A percentile compares a stretch with the other conserved stretches of the same genome.
Conservation (phyloP, 495 filamentous ascomycete genomes). For the Penicillium daleae region DNA sequence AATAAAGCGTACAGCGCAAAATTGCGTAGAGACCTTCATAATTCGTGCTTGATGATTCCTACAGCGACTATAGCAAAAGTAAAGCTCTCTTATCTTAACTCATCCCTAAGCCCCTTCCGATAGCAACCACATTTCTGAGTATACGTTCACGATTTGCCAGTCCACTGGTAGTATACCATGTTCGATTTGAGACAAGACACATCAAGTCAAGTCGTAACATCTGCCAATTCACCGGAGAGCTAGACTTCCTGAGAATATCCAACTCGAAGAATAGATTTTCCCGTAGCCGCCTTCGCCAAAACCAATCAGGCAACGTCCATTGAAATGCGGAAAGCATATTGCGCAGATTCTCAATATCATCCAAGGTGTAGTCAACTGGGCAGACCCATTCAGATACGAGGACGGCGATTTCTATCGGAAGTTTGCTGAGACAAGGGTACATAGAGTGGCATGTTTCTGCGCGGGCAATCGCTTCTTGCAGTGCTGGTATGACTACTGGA, state of each 20-base stretch:
- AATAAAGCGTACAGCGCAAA: too few species aligned
- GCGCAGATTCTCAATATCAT: slow-evolving; percentile 3
- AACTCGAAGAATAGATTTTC: slow-evolving; percentile 16
- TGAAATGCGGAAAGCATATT: slow-evolving; percentile 16
- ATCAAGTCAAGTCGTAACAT: slow-evolving; percentile 9
- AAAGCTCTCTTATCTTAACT: too few species aligned
- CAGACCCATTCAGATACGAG: slow-evolving; percentile 16
- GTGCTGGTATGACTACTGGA: slow-evolving; percentile 11
- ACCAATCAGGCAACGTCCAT: slow-evolving; percentile 15
- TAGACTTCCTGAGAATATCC: neutral
- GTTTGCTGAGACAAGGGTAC: neutral
- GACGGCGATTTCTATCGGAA: slow-evolving; percentile 13
- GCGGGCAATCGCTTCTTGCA: slow-evolving; percentile 10
- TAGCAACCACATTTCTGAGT: slow-evolving; percentile 4
- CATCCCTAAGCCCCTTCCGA: neutral
- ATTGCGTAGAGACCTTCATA: too few species aligned
- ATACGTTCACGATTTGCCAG: slow-evolving; percentile 16
- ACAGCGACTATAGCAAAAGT: too few species aligned
- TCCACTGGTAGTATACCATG: slow-evolving; percentile 6
- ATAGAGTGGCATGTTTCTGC: neutral
- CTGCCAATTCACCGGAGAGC: slow-evolving; percentile 10
- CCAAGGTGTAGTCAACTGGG: slow-evolving; percentile 3
- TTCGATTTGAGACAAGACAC: slow-evolving; percentile 10
- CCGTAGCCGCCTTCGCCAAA: slow-evolving; percentile 12
- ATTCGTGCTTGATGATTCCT: too few species aligned